These are phyloP conservation scores for Neurospora intermedia DNA, from an alignment of 495 filamentous ascomycete genomes.

Conservation along the genomic window DNA sequence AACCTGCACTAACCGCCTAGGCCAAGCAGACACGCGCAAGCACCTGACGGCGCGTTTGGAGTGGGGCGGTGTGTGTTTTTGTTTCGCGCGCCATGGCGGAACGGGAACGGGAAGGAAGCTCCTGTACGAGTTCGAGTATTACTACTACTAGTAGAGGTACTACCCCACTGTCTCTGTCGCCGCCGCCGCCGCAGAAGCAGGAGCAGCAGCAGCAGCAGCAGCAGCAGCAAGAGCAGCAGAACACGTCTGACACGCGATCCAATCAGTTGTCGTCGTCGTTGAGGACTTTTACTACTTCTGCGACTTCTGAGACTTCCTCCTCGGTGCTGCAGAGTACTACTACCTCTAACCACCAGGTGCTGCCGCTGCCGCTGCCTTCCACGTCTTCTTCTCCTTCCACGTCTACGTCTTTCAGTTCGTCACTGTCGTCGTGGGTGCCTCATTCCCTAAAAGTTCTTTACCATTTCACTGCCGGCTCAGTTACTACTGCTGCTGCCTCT, in stretches of 20 bases:
- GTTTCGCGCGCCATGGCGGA: neutral
- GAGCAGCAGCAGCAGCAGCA: neutral
- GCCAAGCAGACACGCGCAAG: neutral
- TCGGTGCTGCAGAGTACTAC: neutral
- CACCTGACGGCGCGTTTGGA: constrained; percentile 20
- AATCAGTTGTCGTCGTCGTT: neutral
- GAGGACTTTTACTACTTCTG: no score
- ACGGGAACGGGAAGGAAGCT: neutral
- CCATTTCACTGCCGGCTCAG: constrained; percentile 5
- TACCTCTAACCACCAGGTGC: no score
- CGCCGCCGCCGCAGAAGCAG: no score
- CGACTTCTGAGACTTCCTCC: neutral
- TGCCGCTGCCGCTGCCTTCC: no score
- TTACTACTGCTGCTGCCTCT: neutral
- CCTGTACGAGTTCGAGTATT: neutral
- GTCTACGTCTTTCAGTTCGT: neutral
- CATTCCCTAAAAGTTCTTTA: constrained; percentile 3
- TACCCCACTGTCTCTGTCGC: neutral
- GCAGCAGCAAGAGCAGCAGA: neutral
- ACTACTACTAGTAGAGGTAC: no score
- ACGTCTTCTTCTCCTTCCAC: no score
- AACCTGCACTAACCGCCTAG: neutral
- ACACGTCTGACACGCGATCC: neutral
- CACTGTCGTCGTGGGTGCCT: neutral
- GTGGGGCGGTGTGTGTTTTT: neutral